Percentiles rank a stretch among this genome's conserved stretches.
These are phyloP conservation scores for Wallacemonas sp. DNA, from an alignment of 208 protist species.

Conservation along the genomic window DNA sequence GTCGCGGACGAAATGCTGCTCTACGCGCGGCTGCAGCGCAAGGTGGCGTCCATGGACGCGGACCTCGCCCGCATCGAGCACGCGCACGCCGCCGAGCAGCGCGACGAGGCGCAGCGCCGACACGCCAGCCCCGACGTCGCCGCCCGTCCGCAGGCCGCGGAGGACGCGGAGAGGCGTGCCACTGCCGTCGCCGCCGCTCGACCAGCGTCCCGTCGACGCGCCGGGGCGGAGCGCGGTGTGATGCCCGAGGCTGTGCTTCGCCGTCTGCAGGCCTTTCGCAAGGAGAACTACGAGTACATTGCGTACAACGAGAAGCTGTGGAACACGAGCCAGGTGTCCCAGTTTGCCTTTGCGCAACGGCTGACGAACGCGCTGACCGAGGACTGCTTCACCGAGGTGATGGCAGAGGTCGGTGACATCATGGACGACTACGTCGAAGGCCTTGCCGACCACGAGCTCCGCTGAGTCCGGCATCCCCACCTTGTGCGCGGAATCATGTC, in stretches of 20 bases:
- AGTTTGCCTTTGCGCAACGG: constrained; percentile 82
- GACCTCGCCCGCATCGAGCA: constrained; percentile 42
- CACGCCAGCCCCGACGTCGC: not conserved
- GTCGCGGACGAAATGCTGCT: constrained; percentile 70
- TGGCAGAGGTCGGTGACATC: constrained; percentile 70
- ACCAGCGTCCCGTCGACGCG: not conserved
- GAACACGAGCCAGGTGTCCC: constrained; percentile 82
- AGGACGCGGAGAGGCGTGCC: too few species aligned
- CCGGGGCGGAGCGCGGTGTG: constrained; percentile 39
- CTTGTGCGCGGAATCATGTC: too few species aligned
- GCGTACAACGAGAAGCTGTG: constrained; percentile 81
- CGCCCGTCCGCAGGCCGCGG: too few species aligned
- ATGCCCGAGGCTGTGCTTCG: constrained; percentile 66
- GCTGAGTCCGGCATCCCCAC: too few species aligned
- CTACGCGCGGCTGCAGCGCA: constrained; percentile 50
- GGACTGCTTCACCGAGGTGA: constrained; percentile 78
- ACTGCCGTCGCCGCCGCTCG: not conserved
- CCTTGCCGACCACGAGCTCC: constrained; percentile 79
- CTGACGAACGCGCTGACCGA: constrained; percentile 72
- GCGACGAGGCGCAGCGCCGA: not conserved
- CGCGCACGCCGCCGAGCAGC: constrained; percentile 4
- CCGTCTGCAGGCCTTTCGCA: constrained; percentile 67
- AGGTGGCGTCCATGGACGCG: constrained; percentile 46
- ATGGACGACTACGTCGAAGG: constrained; percentile 90
- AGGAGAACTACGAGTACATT: constrained; percentile 79